Base-by-base conservation (phyloP, 768 basidiomycete genomes). In the Xanthoconium purpureum region DNA sequence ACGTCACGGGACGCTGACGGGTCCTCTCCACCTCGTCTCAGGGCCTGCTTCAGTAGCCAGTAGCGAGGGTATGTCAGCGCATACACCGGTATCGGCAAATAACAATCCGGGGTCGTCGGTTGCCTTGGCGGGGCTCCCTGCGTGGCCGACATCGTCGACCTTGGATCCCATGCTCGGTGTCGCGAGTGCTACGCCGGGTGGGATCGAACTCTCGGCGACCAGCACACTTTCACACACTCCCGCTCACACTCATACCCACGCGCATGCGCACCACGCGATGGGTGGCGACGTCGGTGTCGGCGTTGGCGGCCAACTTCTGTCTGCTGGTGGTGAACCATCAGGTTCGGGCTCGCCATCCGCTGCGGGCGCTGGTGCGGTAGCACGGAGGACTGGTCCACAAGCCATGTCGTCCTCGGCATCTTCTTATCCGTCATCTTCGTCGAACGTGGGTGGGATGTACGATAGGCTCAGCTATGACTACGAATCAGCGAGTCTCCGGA, bases 121-220 rank as follows among this genome's bases (percentile, higher is more conserved):
- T 12, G 56, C 67, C 0, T 53, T 70, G 28, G 66, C 66, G 4
- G 71, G 70, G 3, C 30, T 72, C 20, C 72, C 72, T 18, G 68
- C 72, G 3, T 73, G 72, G 70, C 70, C 70, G 13, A 66, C 68
- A 4, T 17, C 69, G 17, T 67, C 71, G 5, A n/a, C 66, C 0
- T 36, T 70, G 29, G 66, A 71, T 50, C 70, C 71, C 0, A 71
- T 73, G 71, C 45, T 71, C 45, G 68, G 59, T 17, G 63, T 69
- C 12, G 71, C 71, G 10, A 71, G 70, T 38, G 70, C 63, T 14
- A 66, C 70, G 6, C 70, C 69, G 0, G 70, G 70, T 12, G 70
- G 70, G n/a, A 62, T 71, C 17, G 70, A 73, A 33, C 70, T 71
- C 35, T 58, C 70, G 3, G 51, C 52, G 13, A 40, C 57, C 32